Evolutionary conservation across 2,329 filamentous ascomycete genomes (phyloP).

Genomic region (Orbilia oligospora): DNA sequence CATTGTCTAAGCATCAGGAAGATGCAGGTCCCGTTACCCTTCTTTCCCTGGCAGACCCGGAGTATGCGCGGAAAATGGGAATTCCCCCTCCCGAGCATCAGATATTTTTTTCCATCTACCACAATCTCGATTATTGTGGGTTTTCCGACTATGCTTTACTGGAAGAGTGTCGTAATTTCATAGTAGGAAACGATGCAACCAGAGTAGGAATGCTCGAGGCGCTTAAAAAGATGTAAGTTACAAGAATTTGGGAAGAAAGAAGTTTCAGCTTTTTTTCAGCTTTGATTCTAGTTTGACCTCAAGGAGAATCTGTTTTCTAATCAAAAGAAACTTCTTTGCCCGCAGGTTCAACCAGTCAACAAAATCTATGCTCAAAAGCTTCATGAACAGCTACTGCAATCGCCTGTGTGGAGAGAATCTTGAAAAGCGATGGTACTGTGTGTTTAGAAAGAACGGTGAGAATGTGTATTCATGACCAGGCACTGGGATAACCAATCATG

Average conservation of each 20-base stretch:
- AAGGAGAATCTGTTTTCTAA: neutral
- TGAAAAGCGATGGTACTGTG: slow-evolving; percentile 23
- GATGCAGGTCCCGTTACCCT: neutral
- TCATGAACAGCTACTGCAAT: slow-evolving; percentile 30
- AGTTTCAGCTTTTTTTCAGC: neutral
- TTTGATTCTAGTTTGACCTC: neutral
- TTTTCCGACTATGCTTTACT: neutral
- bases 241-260: no score
- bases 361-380: slow-evolving; percentile 35
- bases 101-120: slow-evolving; percentile 9
- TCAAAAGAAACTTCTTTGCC: no score
- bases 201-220: slow-evolving; percentile 82
- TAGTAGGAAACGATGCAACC: slow-evolving; percentile 79
- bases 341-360: neutral
- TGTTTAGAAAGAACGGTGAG: slow-evolving; percentile 30
- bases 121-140: slow-evolving; percentile 16
- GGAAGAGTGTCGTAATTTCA: slow-evolving; percentile 7
- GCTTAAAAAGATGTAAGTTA: slow-evolving; percentile 76
- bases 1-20: neutral
- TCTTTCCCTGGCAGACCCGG: neutral
- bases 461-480: fast-evolving
- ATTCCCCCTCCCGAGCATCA: slow-evolving; percentile 13
- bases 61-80: neutral
- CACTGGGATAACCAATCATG: neutral
- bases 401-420: neutral